A percentile compares a stretch with the other conserved stretches of the same genome.
Evolutionary conservation across 2,329 filamentous ascomycete genomes (phyloP).

Genomic region (Fusarium piperis): DNA sequence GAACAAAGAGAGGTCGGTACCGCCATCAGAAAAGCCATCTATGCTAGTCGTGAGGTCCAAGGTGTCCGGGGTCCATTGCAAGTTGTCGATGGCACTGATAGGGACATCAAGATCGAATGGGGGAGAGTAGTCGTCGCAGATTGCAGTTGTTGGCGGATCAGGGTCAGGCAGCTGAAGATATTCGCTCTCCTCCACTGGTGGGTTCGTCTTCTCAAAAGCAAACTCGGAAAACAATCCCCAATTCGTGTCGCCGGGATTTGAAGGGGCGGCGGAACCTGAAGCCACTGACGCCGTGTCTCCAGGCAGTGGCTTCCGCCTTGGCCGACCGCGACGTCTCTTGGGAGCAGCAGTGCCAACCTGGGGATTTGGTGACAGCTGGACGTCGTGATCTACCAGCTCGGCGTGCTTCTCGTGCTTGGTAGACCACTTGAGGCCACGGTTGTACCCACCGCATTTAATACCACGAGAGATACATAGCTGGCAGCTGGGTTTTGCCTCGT

Average conservation of each 20-base stretch:
- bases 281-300: background rate
- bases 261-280: background rate
- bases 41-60: constrained; percentile 7
- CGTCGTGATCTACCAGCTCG: constrained; percentile 18
- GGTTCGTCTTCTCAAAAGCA: background rate
- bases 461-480: constrained; percentile 35
- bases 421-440: constrained; percentile 33
- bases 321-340: constrained; percentile 23
- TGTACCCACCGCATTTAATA: constrained; percentile 36
- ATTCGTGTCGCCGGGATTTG: background rate
- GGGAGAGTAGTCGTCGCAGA: background rate
- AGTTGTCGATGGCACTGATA: background rate
- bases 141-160: background rate
- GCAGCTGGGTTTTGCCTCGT: constrained; percentile 37
- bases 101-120: constrained; percentile 10
- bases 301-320: constrained; percentile 4
- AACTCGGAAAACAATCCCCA: constrained; percentile 23
- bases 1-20: constrained; percentile 4
- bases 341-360: background rate
- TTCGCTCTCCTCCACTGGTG: background rate
- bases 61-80: constrained; percentile 12
- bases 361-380: background rate
- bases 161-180: background rate
- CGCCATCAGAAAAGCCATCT: background rate
- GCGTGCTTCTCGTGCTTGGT: constrained; percentile 33